phyloP scores from a whole-genome alignment of 805 yeast genomes.

The Metschnikowia peoriensis region DNA sequence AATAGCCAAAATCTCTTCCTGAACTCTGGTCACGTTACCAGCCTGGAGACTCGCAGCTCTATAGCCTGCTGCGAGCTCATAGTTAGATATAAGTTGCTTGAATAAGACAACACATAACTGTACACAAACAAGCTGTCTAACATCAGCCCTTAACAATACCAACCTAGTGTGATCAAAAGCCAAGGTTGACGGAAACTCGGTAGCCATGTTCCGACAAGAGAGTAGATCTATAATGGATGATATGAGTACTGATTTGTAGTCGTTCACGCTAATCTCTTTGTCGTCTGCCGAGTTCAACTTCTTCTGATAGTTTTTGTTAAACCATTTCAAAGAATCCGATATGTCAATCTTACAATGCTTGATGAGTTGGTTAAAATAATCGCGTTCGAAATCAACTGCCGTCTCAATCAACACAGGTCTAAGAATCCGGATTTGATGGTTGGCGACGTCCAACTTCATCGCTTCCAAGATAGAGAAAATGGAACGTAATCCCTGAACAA shows the following conservation, averaged over 20 bases:
- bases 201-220: conserved; percentile 76
- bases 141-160: conserved; percentile 76
- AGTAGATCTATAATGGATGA: conserved; percentile 60
- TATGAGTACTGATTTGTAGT: conserved; percentile 41
- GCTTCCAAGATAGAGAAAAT: conserved; percentile 85
- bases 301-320: conserved; percentile 35
- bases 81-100: conserved; percentile 56
- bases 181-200: conserved; percentile 79
- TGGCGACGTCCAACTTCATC: conserved; percentile 93
- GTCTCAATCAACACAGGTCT: conserved; percentile 84
- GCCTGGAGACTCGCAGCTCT: conserved; percentile 22
- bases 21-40: conserved; percentile 47
- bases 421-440: conserved; percentile 84
- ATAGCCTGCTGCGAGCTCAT: conserved; percentile 27
- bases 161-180: conserved; percentile 83
- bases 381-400: conserved; percentile 85
- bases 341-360: conserved; percentile 58
- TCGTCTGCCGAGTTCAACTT: conserved; percentile 13
- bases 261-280: conserved; percentile 17
- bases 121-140: conserved; percentile 79
- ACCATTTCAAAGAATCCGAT: conserved; percentile 67
- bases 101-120: conserved; percentile 70
- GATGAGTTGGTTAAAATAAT: conserved; percentile 61
- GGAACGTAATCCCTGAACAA: conserved; percentile 75
- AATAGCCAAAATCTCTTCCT: conserved; percentile 71